A percentile compares a stretch with the other conserved stretches of the same genome.
These are phyloP conservation scores for Ceratocystis huliohia DNA, from an alignment of 2,329 filamentous ascomycete genomes.

Conservation along the genomic window DNA sequence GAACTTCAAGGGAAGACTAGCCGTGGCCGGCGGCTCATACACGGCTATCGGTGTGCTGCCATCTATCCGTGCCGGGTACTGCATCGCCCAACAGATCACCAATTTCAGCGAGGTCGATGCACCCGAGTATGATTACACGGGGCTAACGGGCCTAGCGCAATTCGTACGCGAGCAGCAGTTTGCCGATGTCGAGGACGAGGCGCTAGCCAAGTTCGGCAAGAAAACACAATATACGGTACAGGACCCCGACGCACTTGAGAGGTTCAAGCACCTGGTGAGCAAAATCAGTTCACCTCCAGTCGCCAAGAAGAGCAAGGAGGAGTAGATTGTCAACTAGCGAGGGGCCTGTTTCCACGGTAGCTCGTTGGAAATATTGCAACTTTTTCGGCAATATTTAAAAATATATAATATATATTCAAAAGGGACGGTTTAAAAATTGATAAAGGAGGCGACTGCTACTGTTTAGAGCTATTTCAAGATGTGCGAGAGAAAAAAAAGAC, in stretches of 20 bases:
- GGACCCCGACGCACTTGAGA: conserved; percentile 4
- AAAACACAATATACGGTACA: conserved; percentile 3
- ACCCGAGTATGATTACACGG: conserved; percentile 27
- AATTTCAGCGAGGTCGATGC: conserved; percentile 20
- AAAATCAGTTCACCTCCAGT: not conserved
- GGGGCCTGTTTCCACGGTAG: not conserved
- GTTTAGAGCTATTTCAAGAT: not conserved
- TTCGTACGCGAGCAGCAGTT: conserved; percentile 24
- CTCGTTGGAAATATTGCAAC: not conserved
- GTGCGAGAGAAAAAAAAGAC: conserved; percentile 1
- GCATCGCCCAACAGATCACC: conserved; percentile 32
- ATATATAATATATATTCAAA: no score
- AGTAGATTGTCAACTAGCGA: not conserved
- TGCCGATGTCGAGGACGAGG: conserved; percentile 7
- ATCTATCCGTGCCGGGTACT: conserved; percentile 38
- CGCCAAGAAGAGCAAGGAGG: not conserved
- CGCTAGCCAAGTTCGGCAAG: conserved; percentile 7
- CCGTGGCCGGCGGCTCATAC: conserved; percentile 49
- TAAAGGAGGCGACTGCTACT: no score
- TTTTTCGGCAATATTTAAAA: not conserved
- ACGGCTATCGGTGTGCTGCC: conserved; percentile 39
- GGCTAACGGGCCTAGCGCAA: conserved; percentile 23
- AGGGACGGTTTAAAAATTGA: no score
- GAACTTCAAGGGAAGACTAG: conserved; percentile 49
- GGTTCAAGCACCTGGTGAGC: not conserved